Percentiles rank a stretch among this genome's conserved stretches.
Evolutionary conservation across 2,329 filamentous ascomycete genomes (phyloP).

Genomic region (Penicillium expansum): DNA sequence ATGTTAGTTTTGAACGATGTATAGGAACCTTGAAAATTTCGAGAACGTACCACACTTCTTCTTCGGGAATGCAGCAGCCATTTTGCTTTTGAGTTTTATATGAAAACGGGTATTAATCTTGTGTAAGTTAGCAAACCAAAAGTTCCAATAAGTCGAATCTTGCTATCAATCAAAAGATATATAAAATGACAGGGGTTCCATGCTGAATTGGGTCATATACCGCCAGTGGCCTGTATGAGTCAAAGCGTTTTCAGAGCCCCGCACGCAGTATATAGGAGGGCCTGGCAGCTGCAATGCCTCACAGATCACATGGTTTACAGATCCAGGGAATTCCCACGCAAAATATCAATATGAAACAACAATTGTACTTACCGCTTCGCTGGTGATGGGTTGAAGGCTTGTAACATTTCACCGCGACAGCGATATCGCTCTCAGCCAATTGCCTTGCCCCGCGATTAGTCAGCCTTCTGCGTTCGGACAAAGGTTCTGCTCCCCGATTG

Average conservation of each 20-base stretch:
- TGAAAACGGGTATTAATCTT: slow-evolving; percentile 8
- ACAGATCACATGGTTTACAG: neutral
- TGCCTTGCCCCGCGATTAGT: slow-evolving; percentile 21
- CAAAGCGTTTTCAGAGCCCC: slow-evolving; percentile 18
- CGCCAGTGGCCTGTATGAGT: slow-evolving; percentile 16
- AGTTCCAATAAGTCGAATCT: neutral
- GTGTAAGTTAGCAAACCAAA: slow-evolving; percentile 1
- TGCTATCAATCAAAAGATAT: neutral
- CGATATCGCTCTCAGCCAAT: slow-evolving; percentile 33
- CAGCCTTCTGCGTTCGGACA: slow-evolving; percentile 1
- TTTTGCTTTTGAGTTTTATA: slow-evolving; percentile 18
- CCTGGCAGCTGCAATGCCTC: slow-evolving; percentile 2
- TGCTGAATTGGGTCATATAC: slow-evolving; percentile 1
- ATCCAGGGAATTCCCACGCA: neutral
- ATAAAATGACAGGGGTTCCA: neutral
- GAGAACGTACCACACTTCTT: slow-evolving; percentile 41
- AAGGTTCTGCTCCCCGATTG: slow-evolving; percentile 11
- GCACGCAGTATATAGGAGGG: slow-evolving; percentile 10
- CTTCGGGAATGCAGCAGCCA: slow-evolving; percentile 34
- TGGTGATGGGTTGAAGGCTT: slow-evolving; percentile 18
- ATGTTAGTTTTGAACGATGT: slow-evolving; percentile 16
- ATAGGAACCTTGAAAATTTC: neutral
- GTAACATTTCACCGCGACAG: slow-evolving; percentile 24
- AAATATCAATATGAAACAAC: slow-evolving; percentile 2
- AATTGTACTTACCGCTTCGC: slow-evolving; percentile 23